Percentiles rank a stretch among this genome's conserved stretches.
These are phyloP conservation scores for Fragaria ananassa DNA, from an alignment of 306 rosid species.

Conservation along the genomic window DNA sequence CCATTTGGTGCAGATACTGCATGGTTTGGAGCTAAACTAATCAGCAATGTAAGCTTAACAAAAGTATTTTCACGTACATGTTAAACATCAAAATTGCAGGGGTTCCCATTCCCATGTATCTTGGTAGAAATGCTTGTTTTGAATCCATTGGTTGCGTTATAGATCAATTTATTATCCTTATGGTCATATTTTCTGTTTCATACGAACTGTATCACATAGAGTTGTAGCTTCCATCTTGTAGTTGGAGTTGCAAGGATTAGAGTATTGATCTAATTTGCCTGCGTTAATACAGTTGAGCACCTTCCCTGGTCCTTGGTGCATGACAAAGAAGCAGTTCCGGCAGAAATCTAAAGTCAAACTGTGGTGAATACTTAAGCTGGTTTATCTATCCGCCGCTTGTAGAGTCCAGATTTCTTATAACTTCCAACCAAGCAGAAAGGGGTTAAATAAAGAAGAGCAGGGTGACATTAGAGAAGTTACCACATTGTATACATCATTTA, in stretches of 20 bases:
- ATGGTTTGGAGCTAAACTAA: conserved; percentile 86
- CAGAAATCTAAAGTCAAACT: conserved; percentile 54
- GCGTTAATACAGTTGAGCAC: conserved; percentile 63
- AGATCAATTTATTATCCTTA: neutral
- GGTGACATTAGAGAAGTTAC: neutral
- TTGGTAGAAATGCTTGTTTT: neutral
- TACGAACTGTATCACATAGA: neutral
- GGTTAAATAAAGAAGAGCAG: neutral
- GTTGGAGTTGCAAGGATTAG: neutral
- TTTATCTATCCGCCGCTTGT: neutral
- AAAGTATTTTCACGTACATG: neutral
- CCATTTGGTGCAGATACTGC: conserved; percentile 75
- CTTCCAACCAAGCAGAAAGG: neutral
- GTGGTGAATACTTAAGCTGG: conserved; percentile 43
- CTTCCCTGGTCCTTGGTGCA: conserved; percentile 77
- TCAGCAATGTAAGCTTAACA: conserved; percentile 66
- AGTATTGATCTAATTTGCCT: conserved; percentile 7
- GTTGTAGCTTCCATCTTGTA: neutral
- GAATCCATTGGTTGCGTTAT: neutral
- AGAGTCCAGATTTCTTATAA: neutral
- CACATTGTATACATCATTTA: neutral
- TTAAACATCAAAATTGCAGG: conserved; percentile 10
- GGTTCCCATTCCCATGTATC: neutral
- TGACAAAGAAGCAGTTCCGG: conserved; percentile 61
- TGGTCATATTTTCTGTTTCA: neutral